Conservation (phyloP, 2,329 filamentous ascomycete species). For the Endothia cerciana region DNA sequence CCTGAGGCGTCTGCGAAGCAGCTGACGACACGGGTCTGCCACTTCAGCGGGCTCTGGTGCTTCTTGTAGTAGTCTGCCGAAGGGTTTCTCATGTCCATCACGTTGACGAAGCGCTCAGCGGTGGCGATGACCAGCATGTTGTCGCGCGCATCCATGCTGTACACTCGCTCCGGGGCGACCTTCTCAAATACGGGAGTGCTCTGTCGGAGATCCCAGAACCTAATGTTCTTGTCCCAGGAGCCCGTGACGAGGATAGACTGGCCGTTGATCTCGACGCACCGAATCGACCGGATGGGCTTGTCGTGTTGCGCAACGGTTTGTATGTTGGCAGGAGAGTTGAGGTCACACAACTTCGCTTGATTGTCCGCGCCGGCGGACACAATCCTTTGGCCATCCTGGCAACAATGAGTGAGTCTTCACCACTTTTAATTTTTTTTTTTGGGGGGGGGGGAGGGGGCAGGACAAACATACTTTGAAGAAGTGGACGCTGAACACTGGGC, state of each 20-base stretch:
- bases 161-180: slow-evolving; percentile 76
- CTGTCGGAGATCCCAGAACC: slow-evolving; percentile 82
- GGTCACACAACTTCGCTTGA: slow-evolving; percentile 84
- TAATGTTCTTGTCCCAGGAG: slow-evolving; percentile 88
- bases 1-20: slow-evolving; percentile 92
- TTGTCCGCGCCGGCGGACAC: slow-evolving; percentile 91
- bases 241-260: slow-evolving; percentile 88
- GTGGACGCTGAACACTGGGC: slow-evolving; percentile 79
- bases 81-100: slow-evolving; percentile 88
- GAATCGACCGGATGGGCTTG: slow-evolving; percentile 75
- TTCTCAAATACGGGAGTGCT: slow-evolving; percentile 68
- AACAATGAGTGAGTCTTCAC: not conserved
- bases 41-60: slow-evolving; percentile 93
- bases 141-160: slow-evolving; percentile 89
- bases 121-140: slow-evolving; percentile 90
- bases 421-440: no score
- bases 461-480: slow-evolving; percentile 76
- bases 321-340: slow-evolving; percentile 64
- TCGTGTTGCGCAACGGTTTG: slow-evolving; percentile 83
- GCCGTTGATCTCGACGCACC: slow-evolving; percentile 74
- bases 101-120: slow-evolving; percentile 94
- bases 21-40: slow-evolving; percentile 94
- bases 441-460: slow-evolving; percentile 9
- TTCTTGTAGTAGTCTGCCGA: slow-evolving; percentile 88
- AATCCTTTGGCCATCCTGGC: slow-evolving; percentile 85